A percentile compares a stretch with the other conserved stretches of the same genome.
Evolutionary conservation across 352 stramenopile species (phyloP).

Genomic region (Globisporangium spiculum): DNA sequence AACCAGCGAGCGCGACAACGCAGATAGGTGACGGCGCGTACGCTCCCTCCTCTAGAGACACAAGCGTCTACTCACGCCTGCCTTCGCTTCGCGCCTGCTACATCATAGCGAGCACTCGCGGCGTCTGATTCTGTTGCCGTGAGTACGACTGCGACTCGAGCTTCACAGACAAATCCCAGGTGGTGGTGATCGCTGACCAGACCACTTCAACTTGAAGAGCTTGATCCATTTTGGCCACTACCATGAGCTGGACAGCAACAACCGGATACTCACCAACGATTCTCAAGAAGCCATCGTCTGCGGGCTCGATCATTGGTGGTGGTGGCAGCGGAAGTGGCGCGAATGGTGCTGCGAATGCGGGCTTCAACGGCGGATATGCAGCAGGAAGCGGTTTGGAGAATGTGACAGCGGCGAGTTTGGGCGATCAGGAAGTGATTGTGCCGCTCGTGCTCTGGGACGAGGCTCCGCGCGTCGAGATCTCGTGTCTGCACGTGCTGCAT

Average conservation of each 20-base stretch:
- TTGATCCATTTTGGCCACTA: not conserved
- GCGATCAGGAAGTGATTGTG: conserved; percentile 44
- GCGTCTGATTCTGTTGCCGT: not conserved
- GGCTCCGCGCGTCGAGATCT: conserved; percentile 45
- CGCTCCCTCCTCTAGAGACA: not conserved
- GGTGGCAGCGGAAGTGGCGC: not conserved
- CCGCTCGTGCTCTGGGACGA: conserved; percentile 72
- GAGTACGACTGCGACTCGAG: not conserved
- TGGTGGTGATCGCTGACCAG: not conserved
- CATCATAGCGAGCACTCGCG: not conserved
- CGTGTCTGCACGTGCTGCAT: conserved; percentile 58
- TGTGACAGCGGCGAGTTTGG: not conserved
- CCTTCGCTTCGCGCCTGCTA: not conserved
- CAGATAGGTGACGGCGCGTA: not conserved
- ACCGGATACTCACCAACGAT: conserved; percentile 23
- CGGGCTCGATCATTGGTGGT: conserved; percentile 7
- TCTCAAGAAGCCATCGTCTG: conserved; percentile 21
- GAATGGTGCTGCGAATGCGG: not conserved
- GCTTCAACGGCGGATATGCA: not conserved
- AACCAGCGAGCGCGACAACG: not conserved
- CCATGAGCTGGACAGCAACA: conserved; percentile 29
- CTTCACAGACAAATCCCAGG: not conserved
- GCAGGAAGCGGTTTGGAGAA: conserved; percentile 4
- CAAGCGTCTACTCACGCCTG: not conserved
- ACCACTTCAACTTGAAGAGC: conserved; percentile 18